These are phyloP conservation scores for Chlamydomonas applanata DNA, from an alignment of 139 green algal genomes.

Conservation along the genomic window DNA sequence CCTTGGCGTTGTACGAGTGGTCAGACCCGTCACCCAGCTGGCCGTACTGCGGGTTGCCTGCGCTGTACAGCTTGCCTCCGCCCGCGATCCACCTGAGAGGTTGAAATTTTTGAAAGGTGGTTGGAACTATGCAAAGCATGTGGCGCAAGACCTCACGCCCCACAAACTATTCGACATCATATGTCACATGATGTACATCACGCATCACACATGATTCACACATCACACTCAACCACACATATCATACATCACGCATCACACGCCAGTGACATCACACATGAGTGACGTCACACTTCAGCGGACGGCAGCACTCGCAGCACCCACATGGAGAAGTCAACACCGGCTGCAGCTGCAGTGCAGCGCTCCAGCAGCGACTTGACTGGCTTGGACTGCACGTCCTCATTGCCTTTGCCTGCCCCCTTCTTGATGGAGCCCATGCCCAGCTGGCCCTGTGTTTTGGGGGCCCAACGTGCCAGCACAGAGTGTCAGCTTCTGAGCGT, in stretches of 20 bases:
- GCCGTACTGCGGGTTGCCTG: conserved; percentile 85
- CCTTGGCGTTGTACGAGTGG: conserved; percentile 85
- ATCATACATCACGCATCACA: too few relatives aligned
- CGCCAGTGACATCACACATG: too few relatives aligned
- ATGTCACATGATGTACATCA: too few relatives aligned
- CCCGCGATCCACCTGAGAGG: conserved; percentile 10
- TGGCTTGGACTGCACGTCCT: conserved; percentile 56
- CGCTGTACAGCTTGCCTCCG: conserved; percentile 38
- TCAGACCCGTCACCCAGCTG: conserved; percentile 91
- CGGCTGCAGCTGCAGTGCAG: conserved; percentile 65
- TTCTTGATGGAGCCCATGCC: conserved; percentile 71
- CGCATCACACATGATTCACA: too few relatives aligned
- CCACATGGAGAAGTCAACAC: conserved; percentile 92
- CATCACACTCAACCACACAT: too few relatives aligned
- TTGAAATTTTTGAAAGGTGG: not conserved
- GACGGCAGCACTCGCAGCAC: conserved; percentile 24
- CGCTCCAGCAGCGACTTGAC: conserved; percentile 51
- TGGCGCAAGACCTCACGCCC: too few relatives aligned
- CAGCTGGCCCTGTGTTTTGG: conserved; percentile 62
- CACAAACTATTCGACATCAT: too few relatives aligned
- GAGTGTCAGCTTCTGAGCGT: too few relatives aligned
- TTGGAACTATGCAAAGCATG: not conserved
- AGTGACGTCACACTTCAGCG: conserved; percentile 5
- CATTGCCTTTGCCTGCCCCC: conserved; percentile 35
- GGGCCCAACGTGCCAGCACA: too few relatives aligned